Conservation (phyloP, 768 basidiomycete genomes). For the Xerocomellus intermedius region DNA sequence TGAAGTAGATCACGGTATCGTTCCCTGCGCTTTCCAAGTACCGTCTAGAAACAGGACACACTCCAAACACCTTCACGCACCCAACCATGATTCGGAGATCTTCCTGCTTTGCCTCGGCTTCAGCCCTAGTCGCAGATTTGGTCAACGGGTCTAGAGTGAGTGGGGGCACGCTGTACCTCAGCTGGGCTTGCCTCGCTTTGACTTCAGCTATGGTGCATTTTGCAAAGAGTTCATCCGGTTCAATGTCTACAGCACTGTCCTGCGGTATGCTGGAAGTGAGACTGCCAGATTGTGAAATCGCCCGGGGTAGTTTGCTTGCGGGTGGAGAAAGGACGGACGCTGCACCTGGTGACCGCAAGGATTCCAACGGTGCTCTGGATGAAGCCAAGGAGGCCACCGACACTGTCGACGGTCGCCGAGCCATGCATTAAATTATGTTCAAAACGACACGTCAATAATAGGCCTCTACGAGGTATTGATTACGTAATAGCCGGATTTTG, state of each 20-base stretch:
- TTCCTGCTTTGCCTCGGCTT: constrained; percentile 86
- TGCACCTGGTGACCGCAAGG: constrained; percentile 4
- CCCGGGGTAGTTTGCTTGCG: constrained; percentile 4
- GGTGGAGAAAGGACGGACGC: constrained; percentile 4
- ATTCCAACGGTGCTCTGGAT: constrained; percentile 11
- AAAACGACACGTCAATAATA: background rate
- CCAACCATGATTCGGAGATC: constrained; percentile 89
- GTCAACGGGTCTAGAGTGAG: background rate
- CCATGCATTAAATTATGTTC: constrained; percentile 29
- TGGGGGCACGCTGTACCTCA: constrained; percentile 47
- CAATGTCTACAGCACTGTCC: constrained; percentile 32
- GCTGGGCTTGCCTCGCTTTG: constrained; percentile 59
- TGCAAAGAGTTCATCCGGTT: constrained; percentile 74
- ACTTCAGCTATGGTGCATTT: constrained; percentile 72
- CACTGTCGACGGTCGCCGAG: constrained; percentile 37
- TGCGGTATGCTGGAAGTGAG: constrained; percentile 15
- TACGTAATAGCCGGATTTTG: constrained; percentile 21
- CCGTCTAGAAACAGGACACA: constrained; percentile 27
- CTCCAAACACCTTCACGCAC: constrained; percentile 49
- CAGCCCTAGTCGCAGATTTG: constrained; percentile 45
- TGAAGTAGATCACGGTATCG: constrained; percentile 85
- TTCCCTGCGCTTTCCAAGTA: constrained; percentile 71
- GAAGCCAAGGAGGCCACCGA: constrained; percentile 32
- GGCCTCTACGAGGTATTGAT: background rate
- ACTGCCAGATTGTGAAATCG: constrained; percentile 12